phyloP scores from a whole-genome alignment of 2,329 filamentous ascomycete species.

The Ambrosiella xylebori region DNA sequence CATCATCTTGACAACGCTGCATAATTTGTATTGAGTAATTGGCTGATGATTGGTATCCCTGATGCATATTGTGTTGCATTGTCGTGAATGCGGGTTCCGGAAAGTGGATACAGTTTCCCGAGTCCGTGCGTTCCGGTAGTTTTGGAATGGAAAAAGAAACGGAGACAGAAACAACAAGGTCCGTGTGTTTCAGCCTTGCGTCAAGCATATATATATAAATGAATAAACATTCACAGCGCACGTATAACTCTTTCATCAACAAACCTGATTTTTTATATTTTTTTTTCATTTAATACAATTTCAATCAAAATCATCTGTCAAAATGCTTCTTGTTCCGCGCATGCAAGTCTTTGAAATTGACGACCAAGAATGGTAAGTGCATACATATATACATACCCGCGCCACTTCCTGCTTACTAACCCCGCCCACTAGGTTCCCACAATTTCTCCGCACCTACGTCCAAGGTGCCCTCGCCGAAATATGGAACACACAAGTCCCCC shows the following conservation, averaged over 20 bases:
- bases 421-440: constrained; percentile 37
- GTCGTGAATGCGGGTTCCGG: too few relatives aligned
- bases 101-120: too few relatives aligned
- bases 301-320: constrained; percentile 15
- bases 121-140: too few relatives aligned
- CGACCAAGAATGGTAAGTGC: constrained; percentile 43
- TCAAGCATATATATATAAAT: too few relatives aligned
- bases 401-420: background rate
- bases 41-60: too few relatives aligned
- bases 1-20: background rate
- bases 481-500: constrained; percentile 43
- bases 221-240: too few relatives aligned
- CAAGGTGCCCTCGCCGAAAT: constrained; percentile 46
- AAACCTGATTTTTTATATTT: background rate
- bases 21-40: too few relatives aligned
- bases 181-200: too few relatives aligned
- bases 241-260: background rate
- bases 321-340: constrained; percentile 36
- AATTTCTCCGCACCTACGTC: constrained; percentile 44
- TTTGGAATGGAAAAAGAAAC: too few relatives aligned
- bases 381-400: background rate
- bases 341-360: constrained; percentile 52
- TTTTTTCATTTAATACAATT: background rate
- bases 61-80: too few relatives aligned
- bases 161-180: too few relatives aligned